Percentiles rank a stretch among this genome's conserved stretches.
These are phyloP conservation scores for Podospora pseudocomata DNA, from an alignment of 495 filamentous ascomycete genomes.

Conservation along the genomic window DNA sequence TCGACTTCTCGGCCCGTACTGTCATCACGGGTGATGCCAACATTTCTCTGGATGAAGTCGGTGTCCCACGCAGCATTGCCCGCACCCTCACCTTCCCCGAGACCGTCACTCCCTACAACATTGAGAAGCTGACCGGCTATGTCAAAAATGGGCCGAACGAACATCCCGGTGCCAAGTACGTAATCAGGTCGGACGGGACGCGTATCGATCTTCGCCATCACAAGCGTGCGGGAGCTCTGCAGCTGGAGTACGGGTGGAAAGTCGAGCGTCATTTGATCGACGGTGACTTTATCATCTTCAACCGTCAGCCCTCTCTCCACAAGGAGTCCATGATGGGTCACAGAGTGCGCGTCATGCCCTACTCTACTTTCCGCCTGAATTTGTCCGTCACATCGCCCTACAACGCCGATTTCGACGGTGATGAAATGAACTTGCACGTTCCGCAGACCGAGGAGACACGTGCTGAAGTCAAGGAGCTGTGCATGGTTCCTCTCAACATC, in stretches of 20 bases:
- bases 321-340: constrained; percentile 99
- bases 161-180: constrained; percentile 92
- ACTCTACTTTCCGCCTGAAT: constrained; percentile 96
- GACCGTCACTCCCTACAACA: constrained; percentile 97
- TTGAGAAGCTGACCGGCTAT: constrained; percentile 79
- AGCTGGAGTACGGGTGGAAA: constrained; percentile 94
- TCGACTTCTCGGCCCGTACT: constrained; percentile 98
- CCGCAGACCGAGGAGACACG: constrained; percentile 97
- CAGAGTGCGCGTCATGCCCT: constrained; percentile 95
- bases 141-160: constrained; percentile 91
- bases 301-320: constrained; percentile 96
- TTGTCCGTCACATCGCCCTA: constrained; percentile 96
- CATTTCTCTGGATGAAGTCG: constrained; percentile 91
- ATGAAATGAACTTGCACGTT: constrained; percentile 98
- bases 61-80: constrained; percentile 87
- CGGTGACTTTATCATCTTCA: constrained; percentile 98
- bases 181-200: constrained; percentile 86
- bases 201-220: constrained; percentile 92
- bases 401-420: constrained; percentile 98
- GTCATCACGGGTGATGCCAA: constrained; percentile 99
- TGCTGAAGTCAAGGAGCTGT: constrained; percentile 85
- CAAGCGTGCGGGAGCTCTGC: constrained; percentile 74
- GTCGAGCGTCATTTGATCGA: constrained; percentile 94
- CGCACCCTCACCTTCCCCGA: constrained; percentile 91
- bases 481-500: constrained; percentile 94